phyloP scores from a whole-genome alignment of 306 rosid species.

The Purshia tridentata region DNA sequence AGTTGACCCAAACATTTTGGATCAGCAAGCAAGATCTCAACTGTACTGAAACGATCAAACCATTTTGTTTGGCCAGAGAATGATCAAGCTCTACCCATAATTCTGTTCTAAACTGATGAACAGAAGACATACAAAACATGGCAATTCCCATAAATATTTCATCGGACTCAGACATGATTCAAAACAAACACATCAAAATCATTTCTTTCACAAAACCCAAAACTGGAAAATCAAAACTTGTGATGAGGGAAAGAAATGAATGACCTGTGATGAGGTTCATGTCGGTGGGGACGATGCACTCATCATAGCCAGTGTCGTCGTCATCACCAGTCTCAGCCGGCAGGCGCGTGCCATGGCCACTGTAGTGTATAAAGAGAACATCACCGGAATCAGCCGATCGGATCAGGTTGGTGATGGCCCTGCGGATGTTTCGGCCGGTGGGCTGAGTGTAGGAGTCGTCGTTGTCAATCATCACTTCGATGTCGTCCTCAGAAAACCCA shows the following conservation, averaged over 20 bases:
- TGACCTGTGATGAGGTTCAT: constrained; percentile 87
- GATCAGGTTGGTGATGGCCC: constrained; percentile 48
- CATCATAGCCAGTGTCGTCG: constrained; percentile 86
- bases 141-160: background rate
- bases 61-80: background rate
- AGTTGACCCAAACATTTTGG: background rate
- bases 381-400: constrained; percentile 61
- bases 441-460: constrained; percentile 71
- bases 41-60: background rate
- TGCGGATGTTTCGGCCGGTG: constrained; percentile 72
- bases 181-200: background rate
- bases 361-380: constrained; percentile 67
- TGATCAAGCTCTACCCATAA: background rate
- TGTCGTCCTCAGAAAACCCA: constrained; percentile 53
- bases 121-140: too few species aligned
- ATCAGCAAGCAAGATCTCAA: background rate
- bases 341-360: constrained; percentile 89
- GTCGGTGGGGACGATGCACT: constrained; percentile 88
- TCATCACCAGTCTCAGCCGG: constrained; percentile 92
- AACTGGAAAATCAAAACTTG: background rate
- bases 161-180: background rate
- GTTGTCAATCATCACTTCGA: constrained; percentile 67
- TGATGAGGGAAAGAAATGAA: background rate
- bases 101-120: background rate
- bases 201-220: background rate